phyloP scores from a whole-genome alignment of 805 yeast species.

The Saccharomycopsis oosterbeekiorum region DNA sequence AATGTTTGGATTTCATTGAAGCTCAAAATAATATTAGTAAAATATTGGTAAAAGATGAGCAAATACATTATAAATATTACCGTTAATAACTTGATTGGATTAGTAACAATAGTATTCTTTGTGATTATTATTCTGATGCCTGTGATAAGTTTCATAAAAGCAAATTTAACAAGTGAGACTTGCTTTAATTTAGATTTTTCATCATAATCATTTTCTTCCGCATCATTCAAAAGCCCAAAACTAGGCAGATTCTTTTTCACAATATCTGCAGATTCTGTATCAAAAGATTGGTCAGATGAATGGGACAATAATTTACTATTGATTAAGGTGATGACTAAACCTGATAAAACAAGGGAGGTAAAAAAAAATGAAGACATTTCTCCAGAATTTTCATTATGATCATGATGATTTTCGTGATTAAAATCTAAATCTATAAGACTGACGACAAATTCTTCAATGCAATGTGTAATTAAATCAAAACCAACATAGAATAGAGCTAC shows the following conservation, averaged over 20 bases:
- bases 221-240: constrained; percentile 5
- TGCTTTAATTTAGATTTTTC: not conserved
- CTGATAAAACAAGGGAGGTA: constrained; percentile 23
- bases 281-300: constrained; percentile 1
- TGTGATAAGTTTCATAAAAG: not conserved
- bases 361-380: constrained; percentile 23
- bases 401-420: constrained; percentile 25
- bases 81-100: constrained; percentile 31
- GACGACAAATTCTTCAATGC: constrained; percentile 63
- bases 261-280: not conserved
- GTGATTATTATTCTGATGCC: not conserved
- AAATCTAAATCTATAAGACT: constrained; percentile 21
- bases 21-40: constrained; percentile 17
- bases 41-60: constrained; percentile 29
- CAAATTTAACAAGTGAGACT: not conserved
- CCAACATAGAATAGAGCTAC: constrained; percentile 86
- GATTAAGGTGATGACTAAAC: constrained; percentile 26
- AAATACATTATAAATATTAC: constrained; percentile 33
- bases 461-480: constrained; percentile 76
- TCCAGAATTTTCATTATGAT: constrained; percentile 22
- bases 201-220: not conserved
- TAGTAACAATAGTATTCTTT: constrained; percentile 12
- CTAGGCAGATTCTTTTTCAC: constrained; percentile 6
- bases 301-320: constrained; percentile 19
- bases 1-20: constrained; percentile 36